phyloP scores from a whole-genome alignment of 257 asterid genomes.

The Coffea eugenioides region DNA sequence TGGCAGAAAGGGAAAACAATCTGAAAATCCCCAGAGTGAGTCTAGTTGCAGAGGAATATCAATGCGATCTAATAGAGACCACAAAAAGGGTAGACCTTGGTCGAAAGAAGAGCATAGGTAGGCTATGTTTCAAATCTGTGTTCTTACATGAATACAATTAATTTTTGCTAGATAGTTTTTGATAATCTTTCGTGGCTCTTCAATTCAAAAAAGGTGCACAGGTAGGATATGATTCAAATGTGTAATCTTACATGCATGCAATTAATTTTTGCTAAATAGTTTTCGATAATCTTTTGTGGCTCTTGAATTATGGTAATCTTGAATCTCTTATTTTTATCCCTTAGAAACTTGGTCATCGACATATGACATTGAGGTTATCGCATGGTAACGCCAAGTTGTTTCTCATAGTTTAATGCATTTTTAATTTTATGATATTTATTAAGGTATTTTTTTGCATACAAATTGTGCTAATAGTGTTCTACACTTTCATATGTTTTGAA shows the following conservation, averaged over 20 bases:
- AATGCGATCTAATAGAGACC: conserved; percentile 3
- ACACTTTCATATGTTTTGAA: neutral
- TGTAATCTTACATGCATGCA: neutral
- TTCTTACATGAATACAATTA: neutral
- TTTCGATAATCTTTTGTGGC: too few species aligned
- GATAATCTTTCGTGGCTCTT: too few species aligned
- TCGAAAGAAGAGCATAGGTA: conserved; percentile 51
- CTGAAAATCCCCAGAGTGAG: neutral
- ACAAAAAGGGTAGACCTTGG: conserved; percentile 41
- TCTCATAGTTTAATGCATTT: neutral
- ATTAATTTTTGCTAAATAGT: neutral
- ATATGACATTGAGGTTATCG: neutral
- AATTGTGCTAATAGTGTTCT: neutral
- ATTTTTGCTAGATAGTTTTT: neutral
- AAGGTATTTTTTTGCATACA: neutral
- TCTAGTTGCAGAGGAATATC: conserved; percentile 17
- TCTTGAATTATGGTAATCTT: neutral
- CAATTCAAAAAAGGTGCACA: conserved; percentile 36
- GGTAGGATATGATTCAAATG: conserved; percentile 22
- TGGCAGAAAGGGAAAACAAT: conserved; percentile 5
- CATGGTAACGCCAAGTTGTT: neutral
- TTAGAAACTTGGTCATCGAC: neutral
- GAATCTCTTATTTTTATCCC: neutral
- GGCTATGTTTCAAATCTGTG: neutral
- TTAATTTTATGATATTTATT: neutral